phyloP scores from a whole-genome alignment of 169 alveolate genomes.

The Plasmodium chabaudi region DNA sequence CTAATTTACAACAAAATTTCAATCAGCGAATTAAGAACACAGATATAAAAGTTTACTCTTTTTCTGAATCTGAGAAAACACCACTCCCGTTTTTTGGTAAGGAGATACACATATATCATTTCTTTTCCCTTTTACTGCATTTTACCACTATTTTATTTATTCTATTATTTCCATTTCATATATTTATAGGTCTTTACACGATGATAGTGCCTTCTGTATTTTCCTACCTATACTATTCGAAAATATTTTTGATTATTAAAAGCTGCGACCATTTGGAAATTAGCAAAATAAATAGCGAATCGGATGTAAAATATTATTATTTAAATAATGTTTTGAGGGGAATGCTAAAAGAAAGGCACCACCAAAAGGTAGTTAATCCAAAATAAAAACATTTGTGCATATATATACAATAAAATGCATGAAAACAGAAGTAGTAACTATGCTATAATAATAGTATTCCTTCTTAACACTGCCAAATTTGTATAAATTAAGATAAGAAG shows the following conservation, averaged over 20 bases:
- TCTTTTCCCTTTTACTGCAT: not conserved
- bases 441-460: too few species aligned
- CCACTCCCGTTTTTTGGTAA: conserved; percentile 65
- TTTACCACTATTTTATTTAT: not conserved
- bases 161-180: not conserved
- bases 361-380: not conserved
- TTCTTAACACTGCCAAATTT: too few species aligned
- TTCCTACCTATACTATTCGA: conserved; percentile 45
- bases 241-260: conserved; percentile 47
- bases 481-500: too few species aligned
- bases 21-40: conserved; percentile 36
- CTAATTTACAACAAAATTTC: conserved; percentile 35
- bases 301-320: conserved; percentile 60
- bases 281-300: conserved; percentile 54
- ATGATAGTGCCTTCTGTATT: conserved; percentile 50
- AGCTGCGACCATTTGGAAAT: conserved; percentile 57
- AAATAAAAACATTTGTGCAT: not conserved
- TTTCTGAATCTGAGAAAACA: conserved; percentile 64
- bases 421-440: not conserved
- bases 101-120: too few species aligned
- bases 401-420: conserved; percentile 1
- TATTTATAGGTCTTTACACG: conserved; percentile 29
- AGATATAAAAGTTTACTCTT: conserved; percentile 31
- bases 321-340: conserved; percentile 44
- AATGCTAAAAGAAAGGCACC: conserved; percentile 1